These are phyloP conservation scores for Yamadazyma diddensiae DNA, from an alignment of 1,139 yeast species.

Conservation along the genomic window DNA sequence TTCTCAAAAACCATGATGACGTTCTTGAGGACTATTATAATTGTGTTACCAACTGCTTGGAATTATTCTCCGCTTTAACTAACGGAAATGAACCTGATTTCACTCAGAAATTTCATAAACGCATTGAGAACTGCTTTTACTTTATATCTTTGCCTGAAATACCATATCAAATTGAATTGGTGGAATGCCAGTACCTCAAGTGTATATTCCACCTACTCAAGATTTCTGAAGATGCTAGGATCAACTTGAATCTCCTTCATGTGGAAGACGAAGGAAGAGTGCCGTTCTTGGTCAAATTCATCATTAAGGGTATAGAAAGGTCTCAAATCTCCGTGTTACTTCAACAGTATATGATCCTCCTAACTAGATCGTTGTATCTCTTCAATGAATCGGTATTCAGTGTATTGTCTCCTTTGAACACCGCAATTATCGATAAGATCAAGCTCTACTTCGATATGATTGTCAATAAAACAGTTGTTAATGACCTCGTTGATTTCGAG, in stretches of 20 bases:
- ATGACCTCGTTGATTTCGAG: conserved; percentile 33
- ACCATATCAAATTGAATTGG: conserved; percentile 26
- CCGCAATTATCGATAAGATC: conserved; percentile 48
- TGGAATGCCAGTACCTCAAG: conserved; percentile 27
- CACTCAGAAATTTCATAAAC: conserved; percentile 30
- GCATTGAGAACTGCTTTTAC: conserved; percentile 28
- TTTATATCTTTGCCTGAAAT: conserved; percentile 14
- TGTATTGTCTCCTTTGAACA: conserved; percentile 48
- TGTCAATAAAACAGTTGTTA: conserved; percentile 15
- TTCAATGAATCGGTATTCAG: conserved; percentile 52
- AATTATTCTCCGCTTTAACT: conserved; percentile 42
- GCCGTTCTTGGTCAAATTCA: conserved; percentile 32
- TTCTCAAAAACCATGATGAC: conserved; percentile 22
- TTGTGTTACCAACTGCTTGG: conserved; percentile 31
- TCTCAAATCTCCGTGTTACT: conserved; percentile 37
- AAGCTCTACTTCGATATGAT: conserved; percentile 30
- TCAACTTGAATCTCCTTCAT: conserved; percentile 30
- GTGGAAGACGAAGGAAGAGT: conserved; percentile 31
- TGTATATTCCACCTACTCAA: conserved; percentile 32
- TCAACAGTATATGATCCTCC: conserved; percentile 46
- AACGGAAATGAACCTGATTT: conserved; percentile 59
- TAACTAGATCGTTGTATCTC: conserved; percentile 43
- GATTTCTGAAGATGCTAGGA: conserved; percentile 28
- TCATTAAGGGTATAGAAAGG: conserved; percentile 37
- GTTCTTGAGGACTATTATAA: conserved; percentile 23